Conservation (phyloP, 345 rosid species). For the Psidium friedrichsthalianum region DNA sequence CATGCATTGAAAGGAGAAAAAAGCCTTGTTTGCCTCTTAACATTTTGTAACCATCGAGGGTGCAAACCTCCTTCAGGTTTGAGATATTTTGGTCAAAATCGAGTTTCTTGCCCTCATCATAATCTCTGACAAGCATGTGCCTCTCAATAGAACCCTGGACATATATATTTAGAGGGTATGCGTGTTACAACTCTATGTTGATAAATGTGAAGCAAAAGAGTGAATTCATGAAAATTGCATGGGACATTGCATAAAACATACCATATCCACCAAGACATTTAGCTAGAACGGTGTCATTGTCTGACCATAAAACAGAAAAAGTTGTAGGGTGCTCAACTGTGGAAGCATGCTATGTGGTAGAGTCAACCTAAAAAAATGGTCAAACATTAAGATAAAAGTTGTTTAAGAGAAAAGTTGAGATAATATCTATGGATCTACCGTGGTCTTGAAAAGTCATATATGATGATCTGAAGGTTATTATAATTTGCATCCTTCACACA, state of each 20-base stretch:
- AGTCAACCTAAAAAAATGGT: conserved; percentile 40
- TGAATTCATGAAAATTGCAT: neutral
- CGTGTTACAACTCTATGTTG: neutral
- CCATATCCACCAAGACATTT: conserved; percentile 92
- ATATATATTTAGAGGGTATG: neutral
- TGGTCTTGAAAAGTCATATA: conserved; percentile 81
- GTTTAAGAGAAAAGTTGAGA: neutral
- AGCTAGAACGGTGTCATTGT: conserved; percentile 65
- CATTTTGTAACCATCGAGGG: conserved; percentile 84
- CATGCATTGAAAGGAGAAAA: neutral
- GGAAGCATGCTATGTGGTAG: conserved; percentile 77
- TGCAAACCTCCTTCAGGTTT: conserved; percentile 76
- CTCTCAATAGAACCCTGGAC: conserved; percentile 73
- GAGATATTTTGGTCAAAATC: conserved; percentile 71
- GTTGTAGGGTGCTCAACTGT: conserved; percentile 70
- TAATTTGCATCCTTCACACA: conserved; percentile 72
- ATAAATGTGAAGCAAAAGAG: neutral
- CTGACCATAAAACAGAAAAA: conserved; percentile 55
- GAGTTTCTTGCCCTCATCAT: conserved; percentile 62
- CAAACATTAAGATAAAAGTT: neutral
- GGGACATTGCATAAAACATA: conserved; percentile 12
- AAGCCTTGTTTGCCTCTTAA: conserved; percentile 17
- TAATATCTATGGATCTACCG: conserved; percentile 28
- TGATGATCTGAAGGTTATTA: conserved; percentile 52
- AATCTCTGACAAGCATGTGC: conserved; percentile 86